These are phyloP conservation scores for Lodderomyces parapsilosis DNA, from an alignment of 1,139 yeast species.

Conservation along the genomic window DNA sequence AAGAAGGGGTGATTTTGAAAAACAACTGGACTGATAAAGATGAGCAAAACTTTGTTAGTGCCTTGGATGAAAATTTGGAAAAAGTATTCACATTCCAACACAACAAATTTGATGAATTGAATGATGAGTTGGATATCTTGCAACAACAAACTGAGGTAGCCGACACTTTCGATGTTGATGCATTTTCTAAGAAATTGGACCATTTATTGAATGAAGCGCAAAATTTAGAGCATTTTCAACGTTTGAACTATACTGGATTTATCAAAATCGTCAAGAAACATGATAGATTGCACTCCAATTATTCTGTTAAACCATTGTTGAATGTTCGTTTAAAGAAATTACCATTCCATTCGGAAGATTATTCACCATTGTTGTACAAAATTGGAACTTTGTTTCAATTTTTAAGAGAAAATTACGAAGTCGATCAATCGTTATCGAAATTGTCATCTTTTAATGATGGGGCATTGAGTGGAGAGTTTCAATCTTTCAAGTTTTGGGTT, in stretches of 20 bases:
- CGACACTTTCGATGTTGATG: conserved; percentile 49
- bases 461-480: conserved; percentile 55
- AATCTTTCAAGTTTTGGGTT: conserved; percentile 89
- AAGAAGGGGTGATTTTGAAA: conserved; percentile 66
- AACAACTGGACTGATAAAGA: conserved; percentile 74
- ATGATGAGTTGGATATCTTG: conserved; percentile 59
- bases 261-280: conserved; percentile 93
- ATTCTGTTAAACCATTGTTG: conserved; percentile 83
- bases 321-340: conserved; percentile 83
- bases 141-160: conserved; percentile 47
- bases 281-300: conserved; percentile 82
- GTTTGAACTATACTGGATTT: conserved; percentile 93
- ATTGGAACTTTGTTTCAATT: conserved; percentile 79
- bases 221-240: conserved; percentile 84
- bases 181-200: conserved; percentile 68
- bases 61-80: conserved; percentile 82
- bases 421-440: conserved; percentile 41
- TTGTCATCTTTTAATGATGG: conserved; percentile 49
- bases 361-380: conserved; percentile 85
- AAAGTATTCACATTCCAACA: conserved; percentile 90
- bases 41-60: conserved; percentile 77
- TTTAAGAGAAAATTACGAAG: conserved; percentile 63
- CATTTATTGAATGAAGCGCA: conserved; percentile 72
- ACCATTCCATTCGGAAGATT: conserved; percentile 94
- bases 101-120: conserved; percentile 66